Conservation (phyloP, 208 protist species). For the Leishmania major region DNA sequence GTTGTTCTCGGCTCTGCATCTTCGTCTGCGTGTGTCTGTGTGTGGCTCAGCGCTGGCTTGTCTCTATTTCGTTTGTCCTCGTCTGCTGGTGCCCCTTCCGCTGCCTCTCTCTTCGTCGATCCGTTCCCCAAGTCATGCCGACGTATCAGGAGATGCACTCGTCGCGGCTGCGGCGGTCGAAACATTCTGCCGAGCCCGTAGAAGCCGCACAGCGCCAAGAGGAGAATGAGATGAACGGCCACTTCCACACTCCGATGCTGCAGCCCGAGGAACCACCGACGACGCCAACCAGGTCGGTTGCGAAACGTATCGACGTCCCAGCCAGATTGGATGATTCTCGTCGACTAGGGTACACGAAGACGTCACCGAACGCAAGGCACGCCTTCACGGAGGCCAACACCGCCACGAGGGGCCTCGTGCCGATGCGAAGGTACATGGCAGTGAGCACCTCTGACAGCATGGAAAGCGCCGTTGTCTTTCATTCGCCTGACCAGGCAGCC, state of each 20-base stretch:
- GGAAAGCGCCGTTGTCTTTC: background rate
- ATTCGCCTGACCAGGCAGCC: background rate
- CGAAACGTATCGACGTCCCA: background rate
- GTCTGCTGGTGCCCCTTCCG: background rate
- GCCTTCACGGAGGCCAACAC: background rate
- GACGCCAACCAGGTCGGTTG: background rate
- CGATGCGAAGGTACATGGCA: background rate
- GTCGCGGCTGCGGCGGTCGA: background rate
- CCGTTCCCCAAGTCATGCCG: background rate
- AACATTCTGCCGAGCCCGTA: background rate
- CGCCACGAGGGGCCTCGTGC: background rate
- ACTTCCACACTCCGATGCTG: background rate
- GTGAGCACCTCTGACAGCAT: conserved; percentile 4
- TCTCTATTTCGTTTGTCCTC: background rate
- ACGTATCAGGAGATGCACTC: background rate
- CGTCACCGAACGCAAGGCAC: background rate
- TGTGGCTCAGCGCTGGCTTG: background rate
- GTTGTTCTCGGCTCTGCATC: background rate
- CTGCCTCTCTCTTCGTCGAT: background rate
- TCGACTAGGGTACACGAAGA: background rate
- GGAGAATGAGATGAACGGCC: background rate
- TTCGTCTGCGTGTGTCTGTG: background rate
- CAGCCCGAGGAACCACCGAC: background rate
- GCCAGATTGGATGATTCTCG: background rate
- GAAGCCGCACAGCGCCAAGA: background rate